Evolutionary conservation across 306 rosid species (phyloP).

Genomic region (Luffa acutangula): DNA sequence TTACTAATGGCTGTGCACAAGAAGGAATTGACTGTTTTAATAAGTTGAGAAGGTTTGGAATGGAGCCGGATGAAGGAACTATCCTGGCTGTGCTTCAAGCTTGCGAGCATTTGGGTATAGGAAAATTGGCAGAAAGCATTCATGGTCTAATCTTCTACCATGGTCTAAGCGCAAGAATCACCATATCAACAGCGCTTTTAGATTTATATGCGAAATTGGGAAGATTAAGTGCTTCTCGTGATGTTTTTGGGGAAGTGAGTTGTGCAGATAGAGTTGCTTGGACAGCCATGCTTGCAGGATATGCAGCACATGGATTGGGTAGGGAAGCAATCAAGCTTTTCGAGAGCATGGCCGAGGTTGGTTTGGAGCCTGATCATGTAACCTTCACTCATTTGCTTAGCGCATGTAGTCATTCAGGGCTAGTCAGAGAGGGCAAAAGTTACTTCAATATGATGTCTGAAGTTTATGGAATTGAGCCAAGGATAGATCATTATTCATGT

Average conservation of each 20-base stretch:
- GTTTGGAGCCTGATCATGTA: conserved; percentile 61
- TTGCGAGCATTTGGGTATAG: conserved; percentile 34
- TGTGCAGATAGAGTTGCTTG: conserved; percentile 59
- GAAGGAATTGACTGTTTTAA: conserved; percentile 37
- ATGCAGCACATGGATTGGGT: conserved; percentile 57
- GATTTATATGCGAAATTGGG: conserved; percentile 61
- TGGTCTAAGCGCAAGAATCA: conserved; percentile 31
- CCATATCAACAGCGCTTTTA: conserved; percentile 42
- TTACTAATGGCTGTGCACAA: conserved; percentile 28
- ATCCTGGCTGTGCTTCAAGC: conserved; percentile 51
- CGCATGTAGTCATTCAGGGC: conserved; percentile 88
- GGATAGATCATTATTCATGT: conserved; percentile 71
- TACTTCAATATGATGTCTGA: conserved; percentile 47
- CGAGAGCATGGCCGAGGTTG: conserved; percentile 32
- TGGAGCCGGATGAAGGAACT: conserved; percentile 55
- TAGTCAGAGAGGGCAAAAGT: conserved; percentile 43
- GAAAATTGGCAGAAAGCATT: conserved; percentile 38
- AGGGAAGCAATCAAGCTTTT: conserved; percentile 46
- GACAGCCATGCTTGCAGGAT: conserved; percentile 73
- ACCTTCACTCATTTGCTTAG: conserved; percentile 67
- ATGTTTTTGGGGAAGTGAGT: conserved; percentile 39
- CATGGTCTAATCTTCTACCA: conserved; percentile 37
- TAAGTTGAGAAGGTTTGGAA: conserved; percentile 39
- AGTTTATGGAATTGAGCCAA: conserved; percentile 41
- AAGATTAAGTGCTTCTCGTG: conserved; percentile 34